A percentile compares a stretch with the other conserved stretches of the same genome.
These are phyloP conservation scores for Candida sphagnicola DNA, from an alignment of 805 yeast species.

Conservation along the genomic window DNA sequence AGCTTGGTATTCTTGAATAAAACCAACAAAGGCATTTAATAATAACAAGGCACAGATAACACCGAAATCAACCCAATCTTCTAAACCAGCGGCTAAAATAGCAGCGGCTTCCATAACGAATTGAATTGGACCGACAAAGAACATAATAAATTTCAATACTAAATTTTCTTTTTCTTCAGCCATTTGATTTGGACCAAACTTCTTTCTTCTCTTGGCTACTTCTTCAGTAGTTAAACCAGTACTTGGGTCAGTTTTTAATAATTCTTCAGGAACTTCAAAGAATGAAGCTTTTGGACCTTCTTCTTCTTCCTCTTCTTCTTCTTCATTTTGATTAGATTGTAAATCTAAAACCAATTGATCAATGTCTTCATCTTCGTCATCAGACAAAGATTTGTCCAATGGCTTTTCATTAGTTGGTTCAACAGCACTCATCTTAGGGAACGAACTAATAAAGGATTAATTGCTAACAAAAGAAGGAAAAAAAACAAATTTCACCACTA, in stretches of 20 bases:
- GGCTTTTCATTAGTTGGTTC: slow-evolving; percentile 56
- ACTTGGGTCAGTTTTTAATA: slow-evolving; percentile 76
- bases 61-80: slow-evolving; percentile 99
- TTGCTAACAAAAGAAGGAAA: slow-evolving; percentile 2
- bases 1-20: slow-evolving; percentile 96
- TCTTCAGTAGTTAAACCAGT: slow-evolving; percentile 76
- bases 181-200: slow-evolving; percentile 87
- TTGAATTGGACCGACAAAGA: slow-evolving; percentile 93
- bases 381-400: slow-evolving; percentile 45
- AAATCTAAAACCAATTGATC: slow-evolving; percentile 71
- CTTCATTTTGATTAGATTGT: slow-evolving; percentile 61
- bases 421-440: slow-evolving; percentile 29
- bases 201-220: slow-evolving; percentile 80
- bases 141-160: slow-evolving; percentile 74
- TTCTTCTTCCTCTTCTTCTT: slow-evolving; percentile 54
- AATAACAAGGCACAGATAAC: slow-evolving; percentile 84
- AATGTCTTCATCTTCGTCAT: slow-evolving; percentile 52
- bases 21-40: slow-evolving; percentile 92
- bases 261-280: slow-evolving; percentile 82
- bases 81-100: slow-evolving; percentile 89
- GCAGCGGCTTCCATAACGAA: slow-evolving; percentile 98
- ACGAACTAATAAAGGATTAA: not conserved
- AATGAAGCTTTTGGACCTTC: slow-evolving; percentile 31
- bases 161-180: slow-evolving; percentile 82
- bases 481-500: not conserved